phyloP scores from a whole-genome alignment of 441 rosid genomes.

The Metrosideros polymorpha region DNA sequence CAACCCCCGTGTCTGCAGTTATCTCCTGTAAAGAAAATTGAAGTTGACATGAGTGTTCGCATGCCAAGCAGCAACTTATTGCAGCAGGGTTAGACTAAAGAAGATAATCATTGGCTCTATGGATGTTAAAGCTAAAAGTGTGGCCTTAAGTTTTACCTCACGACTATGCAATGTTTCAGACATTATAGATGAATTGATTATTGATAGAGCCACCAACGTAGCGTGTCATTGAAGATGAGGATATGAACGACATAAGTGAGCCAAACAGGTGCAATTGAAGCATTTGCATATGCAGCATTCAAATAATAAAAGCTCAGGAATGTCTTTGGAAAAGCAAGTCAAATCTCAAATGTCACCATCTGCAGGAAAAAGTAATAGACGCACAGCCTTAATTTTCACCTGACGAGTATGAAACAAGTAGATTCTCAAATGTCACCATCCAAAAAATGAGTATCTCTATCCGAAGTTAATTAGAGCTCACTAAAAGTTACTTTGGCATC shows the following conservation, averaged over 20 bases:
- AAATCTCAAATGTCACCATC: neutral
- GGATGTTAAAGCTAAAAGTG: neutral
- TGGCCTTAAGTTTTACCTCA: neutral
- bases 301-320: neutral
- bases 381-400: neutral
- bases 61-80: neutral
- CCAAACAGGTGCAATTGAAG: neutral
- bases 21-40: slow-evolving; percentile 38
- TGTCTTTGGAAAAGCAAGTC: neutral
- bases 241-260: neutral
- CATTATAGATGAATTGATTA: neutral
- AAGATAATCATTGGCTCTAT: neutral
- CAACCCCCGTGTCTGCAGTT: slow-evolving; percentile 59
- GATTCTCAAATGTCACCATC: neutral
- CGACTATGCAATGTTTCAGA: neutral
- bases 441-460: neutral
- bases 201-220: neutral
- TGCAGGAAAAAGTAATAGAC: neutral
- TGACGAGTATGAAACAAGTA: neutral
- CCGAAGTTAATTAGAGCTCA: neutral
- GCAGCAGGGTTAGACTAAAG: neutral
- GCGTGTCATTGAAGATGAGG: neutral
- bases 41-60: neutral
- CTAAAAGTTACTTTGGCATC: neutral
- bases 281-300: neutral